Percentiles rank a stretch among this genome's conserved stretches.
Evolutionary conservation across 2,329 filamentous ascomycete genomes (phyloP).

Genomic region (Neofusicoccum parvum): DNA sequence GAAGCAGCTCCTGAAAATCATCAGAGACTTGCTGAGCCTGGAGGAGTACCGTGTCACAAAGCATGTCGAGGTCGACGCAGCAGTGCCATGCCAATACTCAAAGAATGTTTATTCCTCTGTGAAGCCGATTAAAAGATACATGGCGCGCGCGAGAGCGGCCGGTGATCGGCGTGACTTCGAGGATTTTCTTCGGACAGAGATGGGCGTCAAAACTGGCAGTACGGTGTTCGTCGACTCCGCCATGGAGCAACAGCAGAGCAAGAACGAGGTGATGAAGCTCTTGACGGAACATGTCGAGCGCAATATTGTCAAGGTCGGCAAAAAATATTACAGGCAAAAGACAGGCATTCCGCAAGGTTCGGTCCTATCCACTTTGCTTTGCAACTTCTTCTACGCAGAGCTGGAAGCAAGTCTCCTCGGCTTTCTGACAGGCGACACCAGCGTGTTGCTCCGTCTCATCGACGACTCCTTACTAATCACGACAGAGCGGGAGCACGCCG

Average conservation of each 20-base stretch:
- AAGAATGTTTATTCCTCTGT: constrained; percentile 14
- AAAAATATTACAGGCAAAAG: constrained; percentile 85
- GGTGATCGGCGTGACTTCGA: constrained; percentile 33
- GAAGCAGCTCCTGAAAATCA: constrained; percentile 66
- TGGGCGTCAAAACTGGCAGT: constrained; percentile 50
- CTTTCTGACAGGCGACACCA: constrained; percentile 65
- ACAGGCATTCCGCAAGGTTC: constrained; percentile 92
- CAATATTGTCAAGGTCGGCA: constrained; percentile 87
- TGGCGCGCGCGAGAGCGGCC: constrained; percentile 41
- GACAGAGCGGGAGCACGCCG: constrained; percentile 65
- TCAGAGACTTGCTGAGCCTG: constrained; percentile 60
- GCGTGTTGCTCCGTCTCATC: constrained; percentile 76
- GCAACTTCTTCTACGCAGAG: constrained; percentile 94
- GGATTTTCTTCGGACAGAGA: background rate
- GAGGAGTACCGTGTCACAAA: constrained; percentile 70
- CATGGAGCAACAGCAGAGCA: constrained; percentile 59
- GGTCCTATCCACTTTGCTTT: constrained; percentile 80
- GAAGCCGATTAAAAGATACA: constrained; percentile 41
- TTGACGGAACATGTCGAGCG: constrained; percentile 77
- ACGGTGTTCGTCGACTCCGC: constrained; percentile 78
- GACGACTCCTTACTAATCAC: constrained; percentile 95
- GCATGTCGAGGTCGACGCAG: constrained; percentile 70
- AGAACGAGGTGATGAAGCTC: constrained; percentile 66
- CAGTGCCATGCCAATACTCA: constrained; percentile 37
- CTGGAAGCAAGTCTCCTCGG: constrained; percentile 70